Evolutionary conservation across 192 early-diverging fungal genomes (phyloP).

Genomic region (Thamnidium elegans): DNA sequence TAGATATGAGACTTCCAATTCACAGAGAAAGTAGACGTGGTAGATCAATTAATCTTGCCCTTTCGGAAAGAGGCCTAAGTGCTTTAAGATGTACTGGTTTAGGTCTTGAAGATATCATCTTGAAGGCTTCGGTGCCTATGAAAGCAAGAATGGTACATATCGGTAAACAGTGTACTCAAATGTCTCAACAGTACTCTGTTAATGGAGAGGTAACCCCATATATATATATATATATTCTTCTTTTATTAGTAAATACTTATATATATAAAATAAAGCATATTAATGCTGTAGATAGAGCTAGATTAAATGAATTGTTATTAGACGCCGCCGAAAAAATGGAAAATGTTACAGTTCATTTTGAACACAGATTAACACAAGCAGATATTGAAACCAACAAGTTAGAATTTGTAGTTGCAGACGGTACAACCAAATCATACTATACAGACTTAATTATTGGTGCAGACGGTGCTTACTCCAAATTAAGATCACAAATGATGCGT

Average conservation of each 20-base stretch:
- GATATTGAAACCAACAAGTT: slow-evolving; percentile 71
- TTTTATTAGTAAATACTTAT: neutral
- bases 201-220: slow-evolving; percentile 66
- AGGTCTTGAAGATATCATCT: slow-evolving; percentile 60
- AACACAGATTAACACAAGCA: slow-evolving; percentile 61
- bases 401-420: slow-evolving; percentile 27
- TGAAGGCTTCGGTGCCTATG: slow-evolving; percentile 83
- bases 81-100: slow-evolving; percentile 73
- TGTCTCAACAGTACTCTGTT: slow-evolving; percentile 83
- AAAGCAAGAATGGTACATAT: slow-evolving; percentile 89
- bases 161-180: slow-evolving; percentile 46
- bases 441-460: slow-evolving; percentile 86
- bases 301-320: slow-evolving; percentile 79
- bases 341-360: slow-evolving; percentile 76
- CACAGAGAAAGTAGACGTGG: slow-evolving; percentile 51
- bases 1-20: slow-evolving; percentile 64
- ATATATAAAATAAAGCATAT: slow-evolving; percentile 59
- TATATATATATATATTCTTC: neutral
- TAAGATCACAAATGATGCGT: slow-evolving; percentile 80
- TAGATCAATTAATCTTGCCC: slow-evolving; percentile 91
- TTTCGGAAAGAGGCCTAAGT: slow-evolving; percentile 82
- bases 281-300: slow-evolving; percentile 88
- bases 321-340: slow-evolving; percentile 61
- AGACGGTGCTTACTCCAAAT: slow-evolving; percentile 83
- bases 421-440: slow-evolving; percentile 31